Evolutionary conservation across 129 eudicot species (phyloP).

Genomic region (Centrapalus pauciflorus): DNA sequence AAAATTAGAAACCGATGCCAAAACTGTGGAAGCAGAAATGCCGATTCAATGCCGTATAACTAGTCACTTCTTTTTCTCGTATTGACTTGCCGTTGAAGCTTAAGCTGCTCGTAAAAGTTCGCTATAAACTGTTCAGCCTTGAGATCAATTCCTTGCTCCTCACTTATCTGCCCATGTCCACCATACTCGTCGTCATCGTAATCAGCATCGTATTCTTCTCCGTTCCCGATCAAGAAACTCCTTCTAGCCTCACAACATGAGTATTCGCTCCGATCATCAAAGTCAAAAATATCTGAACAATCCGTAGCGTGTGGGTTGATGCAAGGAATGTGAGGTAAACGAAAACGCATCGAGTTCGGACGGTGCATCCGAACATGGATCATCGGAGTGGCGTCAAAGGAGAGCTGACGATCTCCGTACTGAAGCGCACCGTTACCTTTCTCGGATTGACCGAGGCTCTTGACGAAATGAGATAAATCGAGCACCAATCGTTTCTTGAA

Average conservation of each 20-base stretch:
- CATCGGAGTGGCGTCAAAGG: slow-evolving; percentile 74
- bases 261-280: slow-evolving; percentile 27
- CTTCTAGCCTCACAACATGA: slow-evolving; percentile 19
- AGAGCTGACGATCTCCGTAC: slow-evolving; percentile 67
- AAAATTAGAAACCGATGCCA: neutral
- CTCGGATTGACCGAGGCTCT: slow-evolving; percentile 26
- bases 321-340: slow-evolving; percentile 69
- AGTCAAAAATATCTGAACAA: slow-evolving; percentile 46
- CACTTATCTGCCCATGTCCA: neutral
- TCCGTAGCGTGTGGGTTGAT: slow-evolving; percentile 61
- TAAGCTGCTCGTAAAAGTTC: slow-evolving; percentile 67
- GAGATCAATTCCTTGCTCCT: slow-evolving; percentile 46
- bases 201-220: slow-evolving; percentile 17
- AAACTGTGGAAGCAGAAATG: neutral
- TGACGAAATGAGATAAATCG: slow-evolving; percentile 40
- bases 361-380: slow-evolving; percentile 71
- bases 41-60: neutral
- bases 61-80: neutral
- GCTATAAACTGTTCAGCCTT: slow-evolving; percentile 82
- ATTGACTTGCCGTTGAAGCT: slow-evolving; percentile 59
- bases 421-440: slow-evolving; percentile 37
- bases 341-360: slow-evolving; percentile 63
- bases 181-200: slow-evolving; percentile 1
- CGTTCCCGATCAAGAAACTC: slow-evolving; percentile 28
- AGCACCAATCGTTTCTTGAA: slow-evolving; percentile 30